Evolutionary conservation across 495 filamentous ascomycete species (phyloP).

Genomic region (Aspergillus ellipticus): DNA sequence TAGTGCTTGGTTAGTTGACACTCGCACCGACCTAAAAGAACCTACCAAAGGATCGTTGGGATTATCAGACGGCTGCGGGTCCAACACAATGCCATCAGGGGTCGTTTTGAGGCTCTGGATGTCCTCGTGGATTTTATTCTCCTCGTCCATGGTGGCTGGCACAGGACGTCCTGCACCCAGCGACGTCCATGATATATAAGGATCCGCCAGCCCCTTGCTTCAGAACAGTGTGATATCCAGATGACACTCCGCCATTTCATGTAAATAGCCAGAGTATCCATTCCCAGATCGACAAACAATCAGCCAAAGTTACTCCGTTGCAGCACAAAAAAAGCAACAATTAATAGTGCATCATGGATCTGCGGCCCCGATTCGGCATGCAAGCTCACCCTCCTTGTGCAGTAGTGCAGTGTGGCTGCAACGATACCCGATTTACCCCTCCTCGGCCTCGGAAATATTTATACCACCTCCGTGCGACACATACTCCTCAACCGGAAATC

Average conservation of each 20-base stretch:
- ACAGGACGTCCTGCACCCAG: not conserved
- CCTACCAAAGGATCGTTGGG: not conserved
- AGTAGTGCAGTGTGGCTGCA: not conserved
- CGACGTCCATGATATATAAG: not conserved
- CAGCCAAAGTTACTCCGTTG: not conserved
- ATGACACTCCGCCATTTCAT: not conserved
- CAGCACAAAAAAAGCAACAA: not conserved
- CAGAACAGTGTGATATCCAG: not conserved
- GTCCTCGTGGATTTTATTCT: not conserved
- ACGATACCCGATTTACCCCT: not conserved
- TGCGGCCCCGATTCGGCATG: not conserved
- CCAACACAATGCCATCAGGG: not conserved
- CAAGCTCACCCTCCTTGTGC: not conserved
- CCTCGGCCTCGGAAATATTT: not conserved
- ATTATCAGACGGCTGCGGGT: not conserved
- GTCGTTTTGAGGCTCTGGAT: not conserved
- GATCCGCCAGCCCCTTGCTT: not conserved
- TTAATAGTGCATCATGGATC: not conserved
- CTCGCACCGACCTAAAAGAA: not conserved
- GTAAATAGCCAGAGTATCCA: too few species aligned
- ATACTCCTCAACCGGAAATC: not conserved
- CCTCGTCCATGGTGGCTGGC: not conserved
- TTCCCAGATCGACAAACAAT: not conserved
- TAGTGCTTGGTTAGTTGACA: not conserved
- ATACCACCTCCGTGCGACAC: not conserved